phyloP scores from a whole-genome alignment of 1,284 basidiomycete species.

The Moniliophthora roreri region DNA sequence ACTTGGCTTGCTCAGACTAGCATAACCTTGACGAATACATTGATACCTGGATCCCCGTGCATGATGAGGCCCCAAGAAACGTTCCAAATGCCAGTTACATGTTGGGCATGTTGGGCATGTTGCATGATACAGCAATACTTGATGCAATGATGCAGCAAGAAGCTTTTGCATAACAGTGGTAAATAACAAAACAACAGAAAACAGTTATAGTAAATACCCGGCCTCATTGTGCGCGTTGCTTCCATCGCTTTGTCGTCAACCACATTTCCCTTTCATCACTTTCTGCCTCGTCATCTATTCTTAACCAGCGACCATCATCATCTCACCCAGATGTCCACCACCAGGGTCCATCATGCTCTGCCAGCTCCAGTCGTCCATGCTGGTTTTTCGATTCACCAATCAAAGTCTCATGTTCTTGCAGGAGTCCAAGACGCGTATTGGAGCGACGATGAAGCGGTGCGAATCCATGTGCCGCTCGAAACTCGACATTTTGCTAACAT shows the following conservation, averaged over 20 bases:
- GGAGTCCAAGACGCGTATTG: conserved; percentile 97
- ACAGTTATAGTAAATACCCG: neutral
- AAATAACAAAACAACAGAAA: conserved; percentile 1
- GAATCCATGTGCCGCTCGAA: conserved; percentile 20
- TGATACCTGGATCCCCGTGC: no score
- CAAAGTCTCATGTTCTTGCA: conserved; percentile 81
- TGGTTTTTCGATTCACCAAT: conserved; percentile 67
- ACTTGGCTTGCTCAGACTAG: no score
- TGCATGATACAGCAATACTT: no score
- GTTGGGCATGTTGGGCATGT: no score
- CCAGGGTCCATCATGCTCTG: conserved; percentile 55
- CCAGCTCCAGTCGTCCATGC: conserved; percentile 73
- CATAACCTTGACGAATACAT: no score
- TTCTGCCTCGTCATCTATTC: neutral
- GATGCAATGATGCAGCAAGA: no score
- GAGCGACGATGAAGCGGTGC: conserved; percentile 90
- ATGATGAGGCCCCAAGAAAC: no score
- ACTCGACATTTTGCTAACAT: conserved; percentile 7
- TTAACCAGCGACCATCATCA: neutral
- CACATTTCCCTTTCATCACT: neutral
- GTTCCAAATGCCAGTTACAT: no score
- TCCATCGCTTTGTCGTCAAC: conserved; percentile 8
- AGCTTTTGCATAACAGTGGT: no score
- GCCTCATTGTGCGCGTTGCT: conserved; percentile 8
- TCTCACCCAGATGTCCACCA: conserved; percentile 37